Conservation (phyloP, 2,329 filamentous ascomycete species). For the Tolypocladium album region DNA sequence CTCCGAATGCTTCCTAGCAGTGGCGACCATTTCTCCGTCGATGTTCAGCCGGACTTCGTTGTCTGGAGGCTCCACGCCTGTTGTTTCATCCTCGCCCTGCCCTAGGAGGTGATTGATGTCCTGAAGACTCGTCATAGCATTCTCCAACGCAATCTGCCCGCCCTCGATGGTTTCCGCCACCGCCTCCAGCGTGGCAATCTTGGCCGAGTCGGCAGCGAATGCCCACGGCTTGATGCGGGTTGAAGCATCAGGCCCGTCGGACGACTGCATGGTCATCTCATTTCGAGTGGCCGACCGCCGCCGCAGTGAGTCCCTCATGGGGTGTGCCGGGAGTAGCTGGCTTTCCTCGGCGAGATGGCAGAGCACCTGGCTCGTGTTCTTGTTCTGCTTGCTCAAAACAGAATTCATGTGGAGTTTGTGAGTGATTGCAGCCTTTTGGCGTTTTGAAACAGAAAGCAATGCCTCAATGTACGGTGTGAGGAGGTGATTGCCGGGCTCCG, state of each 20-base stretch:
- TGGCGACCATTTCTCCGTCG: constrained; percentile 10
- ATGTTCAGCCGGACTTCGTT: constrained; percentile 24
- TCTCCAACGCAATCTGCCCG: constrained; percentile 44
- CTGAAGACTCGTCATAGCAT: constrained; percentile 36
- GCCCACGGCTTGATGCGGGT: constrained; percentile 45
- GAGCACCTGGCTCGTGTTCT: constrained; percentile 38
- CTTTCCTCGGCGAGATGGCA: constrained; percentile 50
- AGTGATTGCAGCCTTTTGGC: constrained; percentile 45
- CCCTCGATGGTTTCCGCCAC: constrained; percentile 50
- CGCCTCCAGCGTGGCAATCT: constrained; percentile 44
- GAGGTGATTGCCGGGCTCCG: constrained; percentile 26
- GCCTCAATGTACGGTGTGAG: constrained; percentile 45
- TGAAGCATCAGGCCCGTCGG: constrained; percentile 27
- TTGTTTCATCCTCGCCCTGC: constrained; percentile 9
- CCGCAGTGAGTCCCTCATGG: constrained; percentile 25
- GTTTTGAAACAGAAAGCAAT: constrained; percentile 39
- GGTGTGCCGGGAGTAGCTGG: constrained; percentile 44
- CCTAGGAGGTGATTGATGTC: constrained; percentile 40
- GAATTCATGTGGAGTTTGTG: constrained; percentile 48
- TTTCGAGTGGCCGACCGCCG: constrained; percentile 31
- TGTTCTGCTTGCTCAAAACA: constrained; percentile 37
- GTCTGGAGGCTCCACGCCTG: constrained; percentile 12
- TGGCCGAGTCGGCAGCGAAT: constrained; percentile 48
- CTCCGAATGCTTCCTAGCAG: constrained; percentile 1
- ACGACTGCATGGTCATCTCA: constrained; percentile 24